These are phyloP conservation scores for Chaetomiaceae sp. DNA, from an alignment of 2,329 filamentous ascomycete species.

Conservation along the genomic window DNA sequence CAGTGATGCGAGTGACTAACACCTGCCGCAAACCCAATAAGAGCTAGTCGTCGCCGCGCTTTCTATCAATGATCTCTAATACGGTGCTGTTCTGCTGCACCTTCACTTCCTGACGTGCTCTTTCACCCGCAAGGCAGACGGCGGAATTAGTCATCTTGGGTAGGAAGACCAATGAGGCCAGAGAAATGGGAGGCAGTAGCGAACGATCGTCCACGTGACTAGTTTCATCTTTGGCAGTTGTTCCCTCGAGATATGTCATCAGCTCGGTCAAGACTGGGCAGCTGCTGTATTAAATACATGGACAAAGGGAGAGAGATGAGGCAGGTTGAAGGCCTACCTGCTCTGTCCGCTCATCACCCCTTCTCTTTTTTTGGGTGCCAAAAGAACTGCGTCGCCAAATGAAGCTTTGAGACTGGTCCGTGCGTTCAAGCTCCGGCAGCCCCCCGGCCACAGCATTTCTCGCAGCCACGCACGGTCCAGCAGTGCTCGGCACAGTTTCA, in stretches of 20 bases:
- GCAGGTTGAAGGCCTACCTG: background rate
- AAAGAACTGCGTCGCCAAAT: too few species aligned
- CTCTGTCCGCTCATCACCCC: background rate
- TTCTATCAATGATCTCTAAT: too few species aligned
- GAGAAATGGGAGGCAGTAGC: constrained; percentile 8
- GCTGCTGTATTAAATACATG: background rate
- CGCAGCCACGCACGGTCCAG: background rate
- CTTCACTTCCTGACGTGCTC: too few species aligned
- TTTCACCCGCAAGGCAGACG: constrained; percentile 20
- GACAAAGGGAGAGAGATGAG: background rate
- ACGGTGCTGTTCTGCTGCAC: too few species aligned
- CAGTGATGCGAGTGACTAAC: too few species aligned
- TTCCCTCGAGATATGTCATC: background rate
- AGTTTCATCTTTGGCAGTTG: background rate
- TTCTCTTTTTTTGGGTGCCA: too few species aligned
- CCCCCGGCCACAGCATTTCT: constrained; percentile 11
- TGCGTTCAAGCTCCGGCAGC: constrained; percentile 7
- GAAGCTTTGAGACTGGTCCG: too few species aligned
- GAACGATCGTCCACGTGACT: constrained; percentile 6
- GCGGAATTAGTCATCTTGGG: constrained; percentile 13
- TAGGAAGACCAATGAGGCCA: constrained; percentile 7
- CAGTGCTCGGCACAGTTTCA: background rate
- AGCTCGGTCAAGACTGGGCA: background rate
- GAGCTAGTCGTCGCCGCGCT: too few species aligned
- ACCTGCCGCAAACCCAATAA: too few species aligned